Evolutionary conservation across 2,329 filamentous ascomycete species (phyloP), one percentile per base, ranked within the genome.

Genomic region (Aspergillus aculeatus): DNA sequence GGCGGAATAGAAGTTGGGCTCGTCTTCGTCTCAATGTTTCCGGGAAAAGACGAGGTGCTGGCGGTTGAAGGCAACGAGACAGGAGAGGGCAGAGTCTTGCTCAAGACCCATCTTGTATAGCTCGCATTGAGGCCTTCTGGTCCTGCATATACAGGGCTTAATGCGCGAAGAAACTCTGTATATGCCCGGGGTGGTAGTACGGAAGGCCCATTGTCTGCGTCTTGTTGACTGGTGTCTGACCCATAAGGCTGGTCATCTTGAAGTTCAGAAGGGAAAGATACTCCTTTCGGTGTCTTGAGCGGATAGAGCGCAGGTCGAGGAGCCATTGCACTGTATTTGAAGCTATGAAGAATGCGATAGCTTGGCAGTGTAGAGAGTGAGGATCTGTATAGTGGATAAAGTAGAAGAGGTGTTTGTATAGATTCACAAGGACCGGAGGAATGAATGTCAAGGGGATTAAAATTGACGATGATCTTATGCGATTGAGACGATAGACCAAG

Each of bases 111-210:
- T 50, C 57, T 51, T 21, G 63, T 54, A 41, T 55, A 54, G 31
- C 38, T 12, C 26, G 50, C 31, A n/a, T 23, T 48, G 19, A 41
- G 50, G 4, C 55, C 54, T 14, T 61, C 56, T 14, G 60, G 56
- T 26, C 59, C 60, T 41, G 55, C 58, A 24, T 61, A 65, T 16
- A 44, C 56, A 5, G 64, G 64, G 31, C 59, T 64, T 16, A 65
- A 58, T 16, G 62, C 62, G 47, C 60, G 61, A 19, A 65, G 60
- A 50, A 65, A 65, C 44, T 65, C 62, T 47, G 60, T 66, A 47
- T 66, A 64, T 9, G 64, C 62, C 14, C 55, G 54, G 24, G 64
- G 64, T 41, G 64, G 64, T 47, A 60, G 58, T 10, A 66, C 60
- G 32, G 62, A 66, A 31, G 64, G 60, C 19, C 64, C 60, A 58